Base-by-base conservation (phyloP, 2,329 filamentous ascomycete genomes). In the Diaporthe nobilis region DNA sequence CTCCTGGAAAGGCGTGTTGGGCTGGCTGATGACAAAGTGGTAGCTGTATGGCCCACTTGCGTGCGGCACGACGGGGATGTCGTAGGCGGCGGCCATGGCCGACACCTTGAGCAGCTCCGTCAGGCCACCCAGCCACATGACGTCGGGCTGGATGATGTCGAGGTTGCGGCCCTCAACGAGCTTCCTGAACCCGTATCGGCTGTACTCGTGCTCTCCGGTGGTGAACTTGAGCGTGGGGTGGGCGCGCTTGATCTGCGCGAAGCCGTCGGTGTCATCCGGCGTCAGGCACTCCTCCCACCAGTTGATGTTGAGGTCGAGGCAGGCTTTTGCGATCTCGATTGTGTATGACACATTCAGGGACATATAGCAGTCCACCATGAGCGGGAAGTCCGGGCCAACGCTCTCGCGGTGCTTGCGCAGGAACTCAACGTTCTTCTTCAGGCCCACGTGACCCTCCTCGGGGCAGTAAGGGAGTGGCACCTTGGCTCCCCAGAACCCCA, bases 361-460 rank as follows among this genome's bases (percentile, higher is more conserved):
- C 96, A 98, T 98, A 86, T 98, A 98, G 88, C 96, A 98, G 86
- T 98, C 96, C 7, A 98, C 96, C 88, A 97, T 96, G 79, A 98
- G 89, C 61, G 96, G 96, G 83, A 97, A 98, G 83, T 98, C 94
- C 0, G 95, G 94, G 0, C 96, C 96, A 58, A 98, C 93, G 73
- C 91, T 91, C 82, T 95, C 94, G 73, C 95, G 92, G 84, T 98
- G 95, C 84, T 94, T 93, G 79, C 93, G 92, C 68, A 98, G 90
- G 83, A 96, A 98, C 83, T 95, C 95, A 73, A 98, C 90, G 83
- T 98, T 98, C 88, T 97, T 98, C 83, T 91, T 90, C 81, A 98
- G 86, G 5, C 96, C 96, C 75, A 90, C 92, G 34, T 92, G 92
- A 7, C 95, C 96, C 82, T 98, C 96, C 67, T 96, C 95, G 1